Evolutionary conservation across 139 green algal genomes (phyloP), one percentile per base, ranked within the genome.

Genomic region (Chlamydomonas incerta): DNA sequence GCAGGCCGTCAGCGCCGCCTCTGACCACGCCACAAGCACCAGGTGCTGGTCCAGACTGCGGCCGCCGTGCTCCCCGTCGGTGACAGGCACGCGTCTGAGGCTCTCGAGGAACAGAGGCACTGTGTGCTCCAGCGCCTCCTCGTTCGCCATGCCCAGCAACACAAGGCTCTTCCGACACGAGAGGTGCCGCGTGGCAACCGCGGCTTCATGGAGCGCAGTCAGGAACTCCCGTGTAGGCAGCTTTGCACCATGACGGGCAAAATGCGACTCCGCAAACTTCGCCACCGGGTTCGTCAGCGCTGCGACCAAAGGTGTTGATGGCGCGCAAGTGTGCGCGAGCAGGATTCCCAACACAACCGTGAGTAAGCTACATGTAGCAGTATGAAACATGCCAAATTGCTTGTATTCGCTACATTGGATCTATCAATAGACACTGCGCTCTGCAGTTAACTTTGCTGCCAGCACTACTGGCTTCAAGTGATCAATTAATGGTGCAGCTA

Each of bases 81-180:
- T 37, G 2, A 85, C 9, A 0, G 33, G 26, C n/a, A 75, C 66
- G 21, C 47, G 41, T 31, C 77, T 29, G 15, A 83, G n/a, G 63
- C 77, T 83, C 11, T 34, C 2, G 3, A 83, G 46, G 60, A 83
- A 83, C 6, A 63, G 9, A 2, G 75, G 75, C 41, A 83, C 75
- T 0, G 75, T 83, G 26, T 67, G 60, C 37, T 21, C 17, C 41
- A 83, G 13, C 9, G 75, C 75, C 41, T 83, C 75, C 35, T 83
- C 75, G 62, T 83, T 83, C 0, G 60, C 75, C 75, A 83, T 83
- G 60, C 31, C 75, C 3, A 83, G 15, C 31, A 83, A 65, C 41
- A 83, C 58, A 41, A 83, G 47, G 50, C 47, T 85, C 50, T 74
- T 74, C 47, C 79, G 65, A 46, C 67, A 74, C 66, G 46, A 69